Evolutionary conservation across 2,329 filamentous ascomycete genomes (phyloP).

Genomic region (Alternaria postmessia): DNA sequence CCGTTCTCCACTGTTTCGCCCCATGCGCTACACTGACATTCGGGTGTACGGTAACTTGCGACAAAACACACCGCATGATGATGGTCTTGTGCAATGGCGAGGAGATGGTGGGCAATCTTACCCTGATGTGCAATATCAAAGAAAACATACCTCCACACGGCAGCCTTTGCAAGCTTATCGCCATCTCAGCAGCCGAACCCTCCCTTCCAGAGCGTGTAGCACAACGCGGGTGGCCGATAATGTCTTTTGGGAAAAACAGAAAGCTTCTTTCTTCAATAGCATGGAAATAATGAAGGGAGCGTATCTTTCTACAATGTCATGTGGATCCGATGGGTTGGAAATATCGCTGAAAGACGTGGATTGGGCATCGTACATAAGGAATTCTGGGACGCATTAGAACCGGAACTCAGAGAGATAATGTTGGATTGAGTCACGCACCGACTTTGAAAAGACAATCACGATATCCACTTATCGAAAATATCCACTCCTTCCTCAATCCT

Average conservation of each 20-base stretch:
- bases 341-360: neutral
- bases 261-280: too few species aligned
- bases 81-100: neutral
- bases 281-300: too few species aligned
- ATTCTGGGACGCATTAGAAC: neutral
- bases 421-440: neutral
- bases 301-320: too few species aligned
- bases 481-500: constrained; percentile 8
- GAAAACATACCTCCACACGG: neutral
- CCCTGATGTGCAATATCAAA: neutral
- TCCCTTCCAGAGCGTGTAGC: neutral
- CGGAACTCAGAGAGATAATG: neutral
- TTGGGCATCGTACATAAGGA: neutral
- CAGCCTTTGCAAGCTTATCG: neutral
- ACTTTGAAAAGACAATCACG: neutral
- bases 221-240: neutral
- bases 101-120: neutral
- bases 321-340: too few species aligned
- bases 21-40: neutral
- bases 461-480: neutral
- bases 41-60: neutral
- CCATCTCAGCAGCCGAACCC: neutral
- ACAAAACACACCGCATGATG: too few species aligned
- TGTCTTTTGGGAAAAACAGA: too few species aligned
- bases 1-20: neutral